Conservation (phyloP, 345 rosid genomes). For the Dipteronia dyeriana region DNA sequence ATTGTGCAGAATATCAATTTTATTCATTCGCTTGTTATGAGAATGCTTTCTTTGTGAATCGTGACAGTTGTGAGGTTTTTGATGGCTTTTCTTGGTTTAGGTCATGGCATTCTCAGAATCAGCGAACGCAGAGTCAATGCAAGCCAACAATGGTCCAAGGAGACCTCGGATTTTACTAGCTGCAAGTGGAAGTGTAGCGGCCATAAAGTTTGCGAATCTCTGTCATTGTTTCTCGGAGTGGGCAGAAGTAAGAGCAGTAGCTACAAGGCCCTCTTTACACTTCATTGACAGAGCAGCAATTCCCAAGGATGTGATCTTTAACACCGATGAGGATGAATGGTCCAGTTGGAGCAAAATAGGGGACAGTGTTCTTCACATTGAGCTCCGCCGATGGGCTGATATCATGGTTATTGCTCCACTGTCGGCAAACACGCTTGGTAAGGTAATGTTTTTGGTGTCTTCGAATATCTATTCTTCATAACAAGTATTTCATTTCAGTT, state of each 20-base stretch:
- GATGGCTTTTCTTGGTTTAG: conserved; percentile 9
- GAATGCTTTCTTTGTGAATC: not conserved
- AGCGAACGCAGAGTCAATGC: conserved; percentile 32
- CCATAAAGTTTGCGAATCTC: conserved; percentile 83
- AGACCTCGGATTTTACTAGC: conserved; percentile 74
- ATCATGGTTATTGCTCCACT: conserved; percentile 87
- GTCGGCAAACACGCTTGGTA: conserved; percentile 92
- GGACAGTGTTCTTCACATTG: conserved; percentile 88
- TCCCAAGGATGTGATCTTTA: conserved; percentile 67
- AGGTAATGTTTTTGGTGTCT: conserved; percentile 43
- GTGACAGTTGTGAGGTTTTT: not conserved
- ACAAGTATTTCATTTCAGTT: not conserved
- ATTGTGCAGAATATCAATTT: not conserved
- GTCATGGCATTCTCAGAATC: conserved; percentile 29
- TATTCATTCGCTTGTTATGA: not conserved
- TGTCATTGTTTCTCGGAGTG: conserved; percentile 84
- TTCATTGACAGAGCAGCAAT: conserved; percentile 72
- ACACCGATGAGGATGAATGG: conserved; percentile 94
- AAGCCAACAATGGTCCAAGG: conserved; percentile 34
- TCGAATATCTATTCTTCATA: not conserved
- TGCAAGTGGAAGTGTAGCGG: conserved; percentile 93
- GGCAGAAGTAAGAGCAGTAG: conserved; percentile 91
- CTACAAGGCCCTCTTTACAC: conserved; percentile 71
- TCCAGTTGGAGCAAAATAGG: conserved; percentile 83
- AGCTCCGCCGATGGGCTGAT: conserved; percentile 94